These are phyloP conservation scores for Aspergillus bridgeri DNA, from an alignment of 495 filamentous ascomycete species.

Conservation along the genomic window DNA sequence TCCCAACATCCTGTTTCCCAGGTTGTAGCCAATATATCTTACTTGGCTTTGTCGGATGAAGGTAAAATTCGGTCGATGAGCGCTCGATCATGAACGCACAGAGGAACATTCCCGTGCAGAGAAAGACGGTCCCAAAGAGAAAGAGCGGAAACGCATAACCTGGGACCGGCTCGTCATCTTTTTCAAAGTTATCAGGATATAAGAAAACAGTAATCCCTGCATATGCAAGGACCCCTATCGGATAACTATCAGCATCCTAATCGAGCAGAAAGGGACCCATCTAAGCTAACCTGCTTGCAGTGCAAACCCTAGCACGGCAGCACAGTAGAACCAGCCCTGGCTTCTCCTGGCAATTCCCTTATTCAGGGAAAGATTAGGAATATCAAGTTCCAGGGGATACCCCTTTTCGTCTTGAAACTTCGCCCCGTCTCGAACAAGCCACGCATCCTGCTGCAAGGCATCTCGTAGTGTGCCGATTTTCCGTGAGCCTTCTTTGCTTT, in stretches of 20 bases:
- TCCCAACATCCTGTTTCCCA: conserved; percentile 35
- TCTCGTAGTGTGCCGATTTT: conserved; percentile 30
- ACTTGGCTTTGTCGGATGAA: conserved; percentile 27
- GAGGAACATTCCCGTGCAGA: conserved; percentile 40
- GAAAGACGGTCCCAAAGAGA: conserved; percentile 30
- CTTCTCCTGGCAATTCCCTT: conserved; percentile 37
- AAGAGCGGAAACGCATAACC: conserved; percentile 42
- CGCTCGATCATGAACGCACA: conserved; percentile 41
- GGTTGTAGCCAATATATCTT: conserved; percentile 46
- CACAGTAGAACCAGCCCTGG: conserved; percentile 33
- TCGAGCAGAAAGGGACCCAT: neutral
- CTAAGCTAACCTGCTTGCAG: conserved; percentile 31
- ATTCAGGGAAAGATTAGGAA: conserved; percentile 48
- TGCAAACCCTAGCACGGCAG: conserved; percentile 26
- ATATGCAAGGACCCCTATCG: conserved; percentile 31
- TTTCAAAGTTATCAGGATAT: conserved; percentile 27
- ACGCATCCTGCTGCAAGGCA: conserved; percentile 25
- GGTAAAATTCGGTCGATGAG: conserved; percentile 30
- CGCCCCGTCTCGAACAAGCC: conserved; percentile 14
- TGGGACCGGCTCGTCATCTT: conserved; percentile 26
- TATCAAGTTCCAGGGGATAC: conserved; percentile 30
- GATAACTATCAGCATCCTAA: neutral
- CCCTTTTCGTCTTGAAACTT: conserved; percentile 14
- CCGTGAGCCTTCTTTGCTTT: conserved; percentile 11
- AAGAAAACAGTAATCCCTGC: conserved; percentile 33